Conservation (phyloP, 108 stramenopile species). For the Pseudonitzschia delicatissima region DNA sequence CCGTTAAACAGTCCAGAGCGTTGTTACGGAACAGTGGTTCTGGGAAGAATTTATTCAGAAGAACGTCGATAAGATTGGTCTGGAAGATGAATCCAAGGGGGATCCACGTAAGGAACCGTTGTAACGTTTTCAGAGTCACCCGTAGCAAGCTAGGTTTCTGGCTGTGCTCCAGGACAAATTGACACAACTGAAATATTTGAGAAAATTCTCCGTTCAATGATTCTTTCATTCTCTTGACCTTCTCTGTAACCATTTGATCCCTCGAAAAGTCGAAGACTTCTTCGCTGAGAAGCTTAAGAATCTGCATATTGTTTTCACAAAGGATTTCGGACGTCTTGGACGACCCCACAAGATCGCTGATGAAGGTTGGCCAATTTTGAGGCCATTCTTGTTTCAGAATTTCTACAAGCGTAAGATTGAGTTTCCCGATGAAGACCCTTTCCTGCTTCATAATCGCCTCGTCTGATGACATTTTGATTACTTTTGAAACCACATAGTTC, state of each 20-base stretch:
- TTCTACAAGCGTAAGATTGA: slow-evolving; percentile 96
- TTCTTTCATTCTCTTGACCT: slow-evolving; percentile 88
- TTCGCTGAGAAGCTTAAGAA: slow-evolving; percentile 95
- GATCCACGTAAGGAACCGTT: slow-evolving; percentile 98
- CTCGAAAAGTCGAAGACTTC: slow-evolving; percentile 98
- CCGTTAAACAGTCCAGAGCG: slow-evolving; percentile 95
- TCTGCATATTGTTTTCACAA: slow-evolving; percentile 99
- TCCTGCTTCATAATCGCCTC: slow-evolving; percentile 54
- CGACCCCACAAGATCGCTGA: slow-evolving; percentile 91
- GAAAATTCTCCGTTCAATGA: slow-evolving; percentile 92
- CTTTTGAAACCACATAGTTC: slow-evolving; percentile 94
- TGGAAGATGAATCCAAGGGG: slow-evolving; percentile 97
- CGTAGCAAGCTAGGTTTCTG: slow-evolving; percentile 77
- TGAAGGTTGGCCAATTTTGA: slow-evolving; percentile 99
- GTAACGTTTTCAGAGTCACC: slow-evolving; percentile 93
- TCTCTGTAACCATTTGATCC: slow-evolving; percentile 95
- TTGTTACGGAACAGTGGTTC: slow-evolving; percentile 88
- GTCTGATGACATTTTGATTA: slow-evolving; percentile 87
- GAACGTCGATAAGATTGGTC: slow-evolving; percentile 86
- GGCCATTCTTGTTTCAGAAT: slow-evolving; percentile 99
- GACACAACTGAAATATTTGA: slow-evolving; percentile 95
- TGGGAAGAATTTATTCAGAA: slow-evolving; percentile 93
- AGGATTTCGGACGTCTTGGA: slow-evolving; percentile 89
- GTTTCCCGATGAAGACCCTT: slow-evolving; percentile 78
- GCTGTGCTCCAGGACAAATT: slow-evolving; percentile 92